These are phyloP conservation scores for Nigrospora osmanthi DNA, from an alignment of 2,329 filamentous ascomycete genomes.

Conservation along the genomic window DNA sequence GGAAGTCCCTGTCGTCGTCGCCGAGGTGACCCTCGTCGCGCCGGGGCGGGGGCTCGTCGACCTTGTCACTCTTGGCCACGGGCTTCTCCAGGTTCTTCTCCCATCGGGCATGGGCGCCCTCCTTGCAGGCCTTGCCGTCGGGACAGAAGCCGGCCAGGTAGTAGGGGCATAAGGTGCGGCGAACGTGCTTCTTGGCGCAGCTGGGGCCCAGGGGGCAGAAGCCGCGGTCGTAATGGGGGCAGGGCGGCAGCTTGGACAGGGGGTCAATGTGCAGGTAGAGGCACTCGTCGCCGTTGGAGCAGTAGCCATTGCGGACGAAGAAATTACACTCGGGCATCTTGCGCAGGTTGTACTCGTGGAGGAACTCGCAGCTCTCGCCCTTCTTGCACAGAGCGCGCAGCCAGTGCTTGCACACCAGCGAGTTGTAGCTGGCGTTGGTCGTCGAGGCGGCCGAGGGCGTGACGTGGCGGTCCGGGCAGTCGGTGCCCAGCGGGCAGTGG, in stretches of 20 bases:
- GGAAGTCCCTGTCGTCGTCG: constrained; percentile 17
- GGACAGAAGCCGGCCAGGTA: constrained; percentile 95
- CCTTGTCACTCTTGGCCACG: constrained; percentile 58
- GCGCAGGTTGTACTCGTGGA: constrained; percentile 96
- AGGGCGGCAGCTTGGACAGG: constrained; percentile 68
- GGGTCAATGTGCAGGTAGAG: constrained; percentile 87
- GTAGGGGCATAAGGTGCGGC: constrained; percentile 71
- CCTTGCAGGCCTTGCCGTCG: constrained; percentile 65
- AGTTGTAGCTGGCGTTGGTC: constrained; percentile 54
- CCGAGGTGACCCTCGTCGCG: constrained; percentile 32
- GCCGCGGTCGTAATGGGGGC: constrained; percentile 86
- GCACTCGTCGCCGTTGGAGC: constrained; percentile 94
- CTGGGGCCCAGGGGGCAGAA: constrained; percentile 87
- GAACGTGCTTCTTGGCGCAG: constrained; percentile 84
- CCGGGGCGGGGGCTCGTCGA: constrained; percentile 35
- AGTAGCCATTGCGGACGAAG: constrained; percentile 88
- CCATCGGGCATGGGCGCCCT: constrained; percentile 79
- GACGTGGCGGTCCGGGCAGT: constrained; percentile 78
- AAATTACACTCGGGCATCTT: constrained; percentile 99
- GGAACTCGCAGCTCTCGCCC: constrained; percentile 91
- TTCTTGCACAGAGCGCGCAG: constrained; percentile 96
- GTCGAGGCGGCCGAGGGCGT: constrained; percentile 27
- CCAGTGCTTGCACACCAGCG: constrained; percentile 97
- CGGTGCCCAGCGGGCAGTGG: constrained; percentile 76
- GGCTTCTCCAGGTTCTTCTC: constrained; percentile 69